phyloP scores from a whole-genome alignment of 805 yeast species.

The Ogataea saltuana region DNA sequence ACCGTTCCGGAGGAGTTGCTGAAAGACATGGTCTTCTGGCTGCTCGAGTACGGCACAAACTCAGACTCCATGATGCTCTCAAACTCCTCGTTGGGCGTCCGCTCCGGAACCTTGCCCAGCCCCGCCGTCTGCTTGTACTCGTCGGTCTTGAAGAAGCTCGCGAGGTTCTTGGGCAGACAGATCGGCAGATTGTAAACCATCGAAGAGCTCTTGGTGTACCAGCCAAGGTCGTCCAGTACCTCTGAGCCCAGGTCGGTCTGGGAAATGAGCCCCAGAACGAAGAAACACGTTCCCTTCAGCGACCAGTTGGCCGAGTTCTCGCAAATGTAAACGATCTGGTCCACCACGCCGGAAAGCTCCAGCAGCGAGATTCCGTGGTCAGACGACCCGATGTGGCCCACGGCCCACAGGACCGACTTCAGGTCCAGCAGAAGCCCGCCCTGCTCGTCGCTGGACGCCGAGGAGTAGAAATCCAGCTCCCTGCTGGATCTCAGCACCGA shows the following conservation, averaged over 20 bases:
- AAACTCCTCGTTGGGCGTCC: constrained; percentile 20
- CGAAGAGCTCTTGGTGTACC: constrained; percentile 56
- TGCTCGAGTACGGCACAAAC: constrained; percentile 28
- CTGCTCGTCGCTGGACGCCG: constrained; percentile 28
- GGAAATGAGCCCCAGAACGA: constrained; percentile 71
- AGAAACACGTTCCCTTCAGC: constrained; percentile 75
- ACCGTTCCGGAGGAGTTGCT: constrained; percentile 9
- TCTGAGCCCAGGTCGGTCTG: constrained; percentile 79
- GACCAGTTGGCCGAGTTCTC: constrained; percentile 52
- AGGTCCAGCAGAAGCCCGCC: constrained; percentile 45
- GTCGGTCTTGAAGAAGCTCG: constrained; percentile 20
- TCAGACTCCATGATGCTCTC: constrained; percentile 27
- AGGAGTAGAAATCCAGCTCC: constrained; percentile 23
- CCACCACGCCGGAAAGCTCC: constrained; percentile 48
- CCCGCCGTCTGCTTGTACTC: constrained; percentile 9
- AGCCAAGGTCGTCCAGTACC: constrained; percentile 75
- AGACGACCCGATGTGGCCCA: constrained; percentile 80
- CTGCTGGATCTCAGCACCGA: constrained; percentile 18
- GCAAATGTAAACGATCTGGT: constrained; percentile 54
- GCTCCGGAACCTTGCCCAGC: constrained; percentile 13
- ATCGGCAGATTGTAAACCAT: constrained; percentile 40
- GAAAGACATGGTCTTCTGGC: constrained; percentile 11
- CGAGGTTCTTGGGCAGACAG: constrained; percentile 30
- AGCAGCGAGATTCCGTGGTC: constrained; percentile 63
- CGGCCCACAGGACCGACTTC: constrained; percentile 82